These are phyloP conservation scores for Verticillium zaregamsianum DNA, from an alignment of 2,329 filamentous ascomycete species.

Conservation along the genomic window DNA sequence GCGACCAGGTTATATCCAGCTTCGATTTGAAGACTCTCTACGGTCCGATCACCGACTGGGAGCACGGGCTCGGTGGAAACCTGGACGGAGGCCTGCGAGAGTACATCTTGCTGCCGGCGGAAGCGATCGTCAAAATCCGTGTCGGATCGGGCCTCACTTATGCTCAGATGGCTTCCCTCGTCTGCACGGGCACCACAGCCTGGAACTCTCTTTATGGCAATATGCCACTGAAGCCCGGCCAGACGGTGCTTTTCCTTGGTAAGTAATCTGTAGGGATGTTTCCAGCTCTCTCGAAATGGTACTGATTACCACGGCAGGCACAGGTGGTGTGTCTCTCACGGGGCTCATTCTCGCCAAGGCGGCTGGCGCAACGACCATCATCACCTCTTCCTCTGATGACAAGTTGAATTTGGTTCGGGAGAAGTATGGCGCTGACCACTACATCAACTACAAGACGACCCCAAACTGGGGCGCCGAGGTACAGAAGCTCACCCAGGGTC, in stretches of 20 bases:
- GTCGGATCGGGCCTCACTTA: slow-evolving; percentile 25
- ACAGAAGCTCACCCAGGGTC: slow-evolving; percentile 34
- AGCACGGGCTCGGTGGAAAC: slow-evolving; percentile 20
- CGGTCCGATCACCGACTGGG: slow-evolving; percentile 17
- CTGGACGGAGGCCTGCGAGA: slow-evolving; percentile 35
- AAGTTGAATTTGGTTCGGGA: slow-evolving; percentile 35
- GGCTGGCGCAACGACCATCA: slow-evolving; percentile 37
- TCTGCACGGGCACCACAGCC: slow-evolving; percentile 40
- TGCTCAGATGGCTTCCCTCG: slow-evolving; percentile 30
- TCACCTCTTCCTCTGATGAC: slow-evolving; percentile 45
- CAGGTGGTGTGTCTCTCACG: slow-evolving; percentile 40
- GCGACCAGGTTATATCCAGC: slow-evolving; percentile 25
- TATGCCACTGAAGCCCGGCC: slow-evolving; percentile 31
- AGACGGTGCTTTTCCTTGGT: slow-evolving; percentile 32
- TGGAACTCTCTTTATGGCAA: slow-evolving; percentile 44
- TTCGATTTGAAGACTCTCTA: slow-evolving; percentile 20
- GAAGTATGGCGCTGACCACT: slow-evolving; percentile 35
- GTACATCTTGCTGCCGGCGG: slow-evolving; percentile 35
- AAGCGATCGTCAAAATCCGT: slow-evolving; percentile 34
- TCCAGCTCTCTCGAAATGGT: too few species aligned
- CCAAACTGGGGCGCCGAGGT: slow-evolving; percentile 42
- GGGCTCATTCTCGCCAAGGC: slow-evolving; percentile 43
- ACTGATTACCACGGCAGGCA: slow-evolving; percentile 24
- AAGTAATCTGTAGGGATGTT: background rate
- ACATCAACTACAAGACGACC: slow-evolving; percentile 44